These are phyloP conservation scores for Stagonosporopsis chrysanthemi DNA, from an alignment of 2,329 filamentous ascomycete genomes.

Conservation along the genomic window DNA sequence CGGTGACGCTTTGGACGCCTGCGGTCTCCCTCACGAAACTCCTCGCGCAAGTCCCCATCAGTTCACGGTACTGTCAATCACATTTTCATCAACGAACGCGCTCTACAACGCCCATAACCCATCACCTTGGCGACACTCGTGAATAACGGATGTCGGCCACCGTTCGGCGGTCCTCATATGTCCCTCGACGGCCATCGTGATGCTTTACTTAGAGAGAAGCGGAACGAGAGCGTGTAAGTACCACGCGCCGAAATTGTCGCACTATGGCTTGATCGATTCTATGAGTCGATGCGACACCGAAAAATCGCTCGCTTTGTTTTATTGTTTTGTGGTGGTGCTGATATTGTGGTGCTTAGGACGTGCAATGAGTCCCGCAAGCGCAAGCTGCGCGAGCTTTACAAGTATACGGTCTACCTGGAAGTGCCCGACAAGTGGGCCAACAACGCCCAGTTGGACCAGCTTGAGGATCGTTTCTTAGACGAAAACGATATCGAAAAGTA, in stretches of 20 bases:
- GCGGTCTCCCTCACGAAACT: slow-evolving; percentile 32
- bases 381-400: slow-evolving; percentile 87
- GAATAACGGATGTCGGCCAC: slow-evolving; percentile 59
- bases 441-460: slow-evolving; percentile 60
- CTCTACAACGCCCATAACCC: slow-evolving; percentile 40
- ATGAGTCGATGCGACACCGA: slow-evolving; percentile 46
- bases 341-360: slow-evolving; percentile 46
- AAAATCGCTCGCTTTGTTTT: slow-evolving; percentile 52
- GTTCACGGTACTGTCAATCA: slow-evolving; percentile 37
- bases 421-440: slow-evolving; percentile 59
- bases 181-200: slow-evolving; percentile 56
- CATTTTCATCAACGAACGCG: slow-evolving; percentile 47
- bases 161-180: slow-evolving; percentile 54
- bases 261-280: slow-evolving; percentile 37
- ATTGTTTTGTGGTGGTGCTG: slow-evolving; percentile 48
- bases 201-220: slow-evolving; percentile 50
- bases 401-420: slow-evolving; percentile 67
- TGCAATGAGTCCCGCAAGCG: slow-evolving; percentile 83
- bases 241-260: slow-evolving; percentile 40
- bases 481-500: slow-evolving; percentile 66
- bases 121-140: slow-evolving; percentile 52
- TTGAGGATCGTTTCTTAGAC: slow-evolving; percentile 63
- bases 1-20: slow-evolving; percentile 7
- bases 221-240: slow-evolving; percentile 56
- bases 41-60: slow-evolving; percentile 33